Conservation (phyloP, 2,329 filamentous ascomycete genomes). For the Aspergillus texensis region DNA sequence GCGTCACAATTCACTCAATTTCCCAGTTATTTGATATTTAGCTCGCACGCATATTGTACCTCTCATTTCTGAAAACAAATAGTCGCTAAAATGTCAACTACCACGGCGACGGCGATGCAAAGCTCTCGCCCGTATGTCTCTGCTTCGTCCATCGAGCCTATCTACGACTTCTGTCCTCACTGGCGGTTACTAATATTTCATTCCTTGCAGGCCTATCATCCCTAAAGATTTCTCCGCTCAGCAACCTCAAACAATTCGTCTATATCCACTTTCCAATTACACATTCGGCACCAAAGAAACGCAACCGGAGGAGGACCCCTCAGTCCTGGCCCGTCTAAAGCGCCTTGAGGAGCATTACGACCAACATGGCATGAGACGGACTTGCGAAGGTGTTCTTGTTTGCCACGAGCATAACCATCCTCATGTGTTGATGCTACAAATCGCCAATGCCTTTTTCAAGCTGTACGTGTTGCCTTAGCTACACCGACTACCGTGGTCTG, state of each 20-base stretch:
- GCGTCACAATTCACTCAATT: neutral
- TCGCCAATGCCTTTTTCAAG: constrained; percentile 99
- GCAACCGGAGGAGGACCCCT: constrained; percentile 96
- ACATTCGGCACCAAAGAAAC: constrained; percentile 98
- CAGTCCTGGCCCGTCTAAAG: constrained; percentile 87
- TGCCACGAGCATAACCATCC: constrained; percentile 99
- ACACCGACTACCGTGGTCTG: neutral
- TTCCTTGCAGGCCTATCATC: constrained; percentile 63
- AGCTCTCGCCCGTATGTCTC: constrained; percentile 67
- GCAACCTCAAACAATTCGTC: constrained; percentile 84
- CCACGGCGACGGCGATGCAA: constrained; percentile 74
- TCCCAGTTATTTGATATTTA: neutral
- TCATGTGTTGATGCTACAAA: constrained; percentile 98
- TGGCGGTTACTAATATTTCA: constrained; percentile 13
- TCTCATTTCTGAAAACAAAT: neutral
- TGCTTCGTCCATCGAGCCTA: neutral
- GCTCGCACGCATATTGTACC: neutral
- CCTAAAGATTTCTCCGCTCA: constrained; percentile 85
- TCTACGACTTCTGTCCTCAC: neutral
- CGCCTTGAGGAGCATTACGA: constrained; percentile 94
- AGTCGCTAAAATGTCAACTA: constrained; percentile 72
- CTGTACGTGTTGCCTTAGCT: constrained; percentile 54
- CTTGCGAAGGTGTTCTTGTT: constrained; percentile 93
- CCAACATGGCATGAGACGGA: constrained; percentile 91
- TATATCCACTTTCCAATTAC: constrained; percentile 97